phyloP scores from a whole-genome alignment of 257 asterid genomes.

The Solanum tacnaense region DNA sequence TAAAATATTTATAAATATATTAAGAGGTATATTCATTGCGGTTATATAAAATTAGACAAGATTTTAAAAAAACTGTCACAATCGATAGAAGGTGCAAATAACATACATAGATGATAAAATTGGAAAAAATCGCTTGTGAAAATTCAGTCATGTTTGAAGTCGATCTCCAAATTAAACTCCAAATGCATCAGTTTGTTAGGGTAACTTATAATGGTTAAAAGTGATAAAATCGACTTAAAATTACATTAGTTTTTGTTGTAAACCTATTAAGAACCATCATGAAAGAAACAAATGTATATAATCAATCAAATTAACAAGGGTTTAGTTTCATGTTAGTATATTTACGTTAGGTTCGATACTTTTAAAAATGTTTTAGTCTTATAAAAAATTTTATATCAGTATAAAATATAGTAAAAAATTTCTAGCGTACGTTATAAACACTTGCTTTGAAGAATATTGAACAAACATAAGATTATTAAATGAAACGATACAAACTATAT shows the following conservation, averaged over 20 bases:
- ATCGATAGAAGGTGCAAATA: background rate
- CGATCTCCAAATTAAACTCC: background rate
- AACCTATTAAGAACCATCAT: background rate
- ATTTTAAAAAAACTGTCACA: background rate
- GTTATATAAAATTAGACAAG: background rate
- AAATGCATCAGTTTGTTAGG: background rate
- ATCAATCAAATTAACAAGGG: background rate
- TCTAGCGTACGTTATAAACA: too few relatives aligned
- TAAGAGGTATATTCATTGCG: background rate
- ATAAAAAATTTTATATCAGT: too few relatives aligned
- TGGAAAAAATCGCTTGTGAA: background rate
- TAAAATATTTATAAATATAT: background rate
- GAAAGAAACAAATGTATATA: background rate
- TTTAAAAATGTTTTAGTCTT: too few relatives aligned
- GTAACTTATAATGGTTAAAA: background rate
- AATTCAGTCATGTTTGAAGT: background rate
- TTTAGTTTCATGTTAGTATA: background rate
- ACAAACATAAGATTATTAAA: too few relatives aligned
- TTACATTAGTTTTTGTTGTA: background rate
- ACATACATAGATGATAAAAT: background rate
- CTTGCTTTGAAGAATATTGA: too few relatives aligned
- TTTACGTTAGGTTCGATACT: too few relatives aligned
- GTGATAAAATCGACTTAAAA: background rate
- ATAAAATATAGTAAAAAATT: too few relatives aligned
- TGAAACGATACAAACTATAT: background rate